A percentile compares a stretch with the other conserved stretches of the same genome.
Conservation (phyloP, 768 basidiomycete genomes). For the Suillus subalutaceus region DNA sequence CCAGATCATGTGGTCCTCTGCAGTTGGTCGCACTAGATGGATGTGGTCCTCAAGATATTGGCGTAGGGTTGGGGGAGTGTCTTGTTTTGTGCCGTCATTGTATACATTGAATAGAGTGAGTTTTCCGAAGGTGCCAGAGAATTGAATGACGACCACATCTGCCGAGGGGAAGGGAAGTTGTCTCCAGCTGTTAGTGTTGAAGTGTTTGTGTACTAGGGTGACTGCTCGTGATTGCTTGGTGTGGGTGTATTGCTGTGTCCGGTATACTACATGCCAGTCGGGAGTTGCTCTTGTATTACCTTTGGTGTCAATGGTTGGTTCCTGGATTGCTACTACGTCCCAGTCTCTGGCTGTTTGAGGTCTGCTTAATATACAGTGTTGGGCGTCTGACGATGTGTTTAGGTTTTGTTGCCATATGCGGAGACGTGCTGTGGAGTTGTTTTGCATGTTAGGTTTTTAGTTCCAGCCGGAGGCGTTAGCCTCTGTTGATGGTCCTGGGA, state of each 20-base stretch:
- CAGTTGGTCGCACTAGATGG: neutral
- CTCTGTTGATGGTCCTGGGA: neutral
- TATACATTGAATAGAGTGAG: constrained; percentile 22
- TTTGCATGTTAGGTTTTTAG: neutral
- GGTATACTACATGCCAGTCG: neutral
- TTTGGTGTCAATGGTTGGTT: neutral
- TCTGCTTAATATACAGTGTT: constrained; percentile 20
- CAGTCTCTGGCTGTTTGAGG: neutral
- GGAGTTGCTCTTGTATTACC: constrained; percentile 7
- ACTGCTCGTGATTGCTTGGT: constrained; percentile 14
- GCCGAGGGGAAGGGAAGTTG: constrained; percentile 19
- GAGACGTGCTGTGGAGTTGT: constrained; percentile 4
- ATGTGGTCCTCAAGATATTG: neutral
- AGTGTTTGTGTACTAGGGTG: constrained; percentile 21
- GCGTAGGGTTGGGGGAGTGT: neutral
- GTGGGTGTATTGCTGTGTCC: neutral
- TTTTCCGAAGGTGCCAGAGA: neutral
- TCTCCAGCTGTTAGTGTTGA: constrained; percentile 27
- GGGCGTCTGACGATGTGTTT: constrained; percentile 25
- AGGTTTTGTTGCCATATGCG: constrained; percentile 35
- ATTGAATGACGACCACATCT: constrained; percentile 25
- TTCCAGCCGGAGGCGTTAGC: neutral
- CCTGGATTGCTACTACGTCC: constrained; percentile 12
- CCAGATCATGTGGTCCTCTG: constrained; percentile 22
- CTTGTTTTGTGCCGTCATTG: constrained; percentile 12